Percentiles rank a stretch among this genome's conserved stretches.
Conservation (phyloP, 1,139 yeast species). For the Pichia sp. region DNA sequence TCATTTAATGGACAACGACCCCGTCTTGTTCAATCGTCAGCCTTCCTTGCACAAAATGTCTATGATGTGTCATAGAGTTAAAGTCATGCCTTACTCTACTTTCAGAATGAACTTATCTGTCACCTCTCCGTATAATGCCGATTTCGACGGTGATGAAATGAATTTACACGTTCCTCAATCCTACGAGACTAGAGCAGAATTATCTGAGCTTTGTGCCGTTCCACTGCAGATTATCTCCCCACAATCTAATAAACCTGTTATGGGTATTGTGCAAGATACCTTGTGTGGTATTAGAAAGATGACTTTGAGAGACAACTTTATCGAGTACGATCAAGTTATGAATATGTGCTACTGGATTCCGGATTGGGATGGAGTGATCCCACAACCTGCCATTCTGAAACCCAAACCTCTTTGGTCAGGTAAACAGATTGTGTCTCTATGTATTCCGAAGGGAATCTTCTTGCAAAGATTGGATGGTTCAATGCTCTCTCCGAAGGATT, state of each 20-base stretch:
- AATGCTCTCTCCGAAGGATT: constrained; percentile 76
- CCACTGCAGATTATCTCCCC: constrained; percentile 98
- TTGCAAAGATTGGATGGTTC: constrained; percentile 91
- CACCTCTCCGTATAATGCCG: constrained; percentile 98
- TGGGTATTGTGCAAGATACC: constrained; percentile 99
- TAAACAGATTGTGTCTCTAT: constrained; percentile 86
- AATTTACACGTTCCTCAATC: constrained; percentile 99
- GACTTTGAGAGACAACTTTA: constrained; percentile 83
- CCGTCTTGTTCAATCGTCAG: constrained; percentile 97
- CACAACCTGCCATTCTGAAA: constrained; percentile 90
- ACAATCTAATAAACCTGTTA: constrained; percentile 96
- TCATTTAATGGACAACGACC: constrained; percentile 95
- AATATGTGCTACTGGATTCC: constrained; percentile 97
- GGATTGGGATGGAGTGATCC: constrained; percentile 97
- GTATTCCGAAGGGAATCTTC: constrained; percentile 94
- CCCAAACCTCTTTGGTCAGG: constrained; percentile 99
- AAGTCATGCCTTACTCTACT: constrained; percentile 98
- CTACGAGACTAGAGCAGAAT: constrained; percentile 95
- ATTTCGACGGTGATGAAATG: constrained; percentile 99
- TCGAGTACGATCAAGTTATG: constrained; percentile 93
- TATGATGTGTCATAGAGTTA: constrained; percentile 99
- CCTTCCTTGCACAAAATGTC: constrained; percentile 99
- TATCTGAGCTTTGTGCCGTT: constrained; percentile 91
- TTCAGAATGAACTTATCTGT: constrained; percentile 95
- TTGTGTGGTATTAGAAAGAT: constrained; percentile 94